A percentile compares a stretch with the other conserved stretches of the same genome.
phyloP scores from a whole-genome alignment of 202 grass and related monocot species.

The Musa balbisiana region DNA sequence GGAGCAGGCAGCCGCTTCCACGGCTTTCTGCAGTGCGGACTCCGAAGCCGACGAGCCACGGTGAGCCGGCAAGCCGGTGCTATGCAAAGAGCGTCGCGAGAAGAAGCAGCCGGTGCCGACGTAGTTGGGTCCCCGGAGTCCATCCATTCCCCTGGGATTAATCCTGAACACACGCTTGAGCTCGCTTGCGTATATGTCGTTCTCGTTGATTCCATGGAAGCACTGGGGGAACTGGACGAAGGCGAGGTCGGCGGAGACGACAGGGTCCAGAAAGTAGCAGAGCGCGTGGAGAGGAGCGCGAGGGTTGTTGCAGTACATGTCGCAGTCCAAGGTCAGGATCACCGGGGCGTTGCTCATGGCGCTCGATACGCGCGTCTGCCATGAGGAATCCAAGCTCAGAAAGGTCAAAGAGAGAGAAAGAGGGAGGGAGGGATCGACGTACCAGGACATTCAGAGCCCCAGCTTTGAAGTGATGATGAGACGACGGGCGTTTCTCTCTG shows the following conservation, averaged over 20 bases:
- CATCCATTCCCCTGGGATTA: constrained; percentile 23
- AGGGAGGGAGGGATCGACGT: not conserved
- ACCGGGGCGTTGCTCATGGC: constrained; percentile 29
- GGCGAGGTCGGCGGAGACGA: constrained; percentile 21
- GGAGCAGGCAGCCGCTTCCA: constrained; percentile 16
- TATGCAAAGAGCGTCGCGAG: constrained; percentile 19
- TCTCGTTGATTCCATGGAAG: constrained; percentile 31
- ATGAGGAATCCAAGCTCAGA: not conserved
- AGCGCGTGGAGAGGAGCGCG: constrained; percentile 26
- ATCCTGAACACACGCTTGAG: constrained; percentile 14
- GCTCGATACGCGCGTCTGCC: constrained; percentile 29
- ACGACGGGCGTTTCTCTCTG: constrained; percentile 32
- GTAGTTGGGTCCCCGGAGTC: constrained; percentile 26
- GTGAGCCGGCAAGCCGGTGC: not conserved
- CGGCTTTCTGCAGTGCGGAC: not conserved
- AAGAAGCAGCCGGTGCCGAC: constrained; percentile 36
- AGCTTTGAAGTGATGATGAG: constrained; percentile 35
- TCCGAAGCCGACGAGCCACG: not conserved
- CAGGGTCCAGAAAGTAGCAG: constrained; percentile 39
- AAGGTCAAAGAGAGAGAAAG: too few relatives aligned
- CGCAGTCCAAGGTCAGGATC: constrained; percentile 38
- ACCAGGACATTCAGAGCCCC: constrained; percentile 38
- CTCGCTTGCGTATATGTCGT: constrained; percentile 29
- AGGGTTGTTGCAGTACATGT: constrained; percentile 34
- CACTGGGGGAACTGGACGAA: constrained; percentile 42